Evolutionary conservation across 495 filamentous ascomycete genomes (phyloP).

Genomic region (Xylaria grammica): DNA sequence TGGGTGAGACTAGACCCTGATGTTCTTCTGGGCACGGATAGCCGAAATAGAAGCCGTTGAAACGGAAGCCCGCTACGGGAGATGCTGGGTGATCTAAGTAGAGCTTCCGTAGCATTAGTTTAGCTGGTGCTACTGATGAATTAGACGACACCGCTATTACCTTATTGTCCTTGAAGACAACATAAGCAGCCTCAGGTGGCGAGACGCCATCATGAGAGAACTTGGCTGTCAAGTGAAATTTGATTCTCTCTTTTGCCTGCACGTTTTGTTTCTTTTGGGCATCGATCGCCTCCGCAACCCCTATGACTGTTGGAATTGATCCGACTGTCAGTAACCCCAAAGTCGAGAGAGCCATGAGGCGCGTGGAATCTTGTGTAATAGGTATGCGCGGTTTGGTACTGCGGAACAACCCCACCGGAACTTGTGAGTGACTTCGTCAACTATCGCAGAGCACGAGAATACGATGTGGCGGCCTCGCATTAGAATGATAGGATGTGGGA

Average conservation of each 20-base stretch:
- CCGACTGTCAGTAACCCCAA: constrained; percentile 53
- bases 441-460: neutral
- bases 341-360: constrained; percentile 37
- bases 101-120: constrained; percentile 35
- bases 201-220: constrained; percentile 47
- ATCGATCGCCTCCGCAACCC: constrained; percentile 55
- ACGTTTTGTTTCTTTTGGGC: constrained; percentile 56
- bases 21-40: constrained; percentile 62
- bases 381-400: neutral
- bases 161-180: constrained; percentile 50
- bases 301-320: constrained; percentile 56
- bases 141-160: constrained; percentile 34
- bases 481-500: neutral
- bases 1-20: constrained; percentile 62
- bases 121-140: neutral
- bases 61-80: constrained; percentile 56
- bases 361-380: constrained; percentile 5
- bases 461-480: neutral
- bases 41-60: constrained; percentile 65
- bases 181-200: constrained; percentile 42
- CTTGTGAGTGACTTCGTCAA: constrained; percentile 11
- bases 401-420: constrained; percentile 13
- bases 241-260: constrained; percentile 57
- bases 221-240: constrained; percentile 53
- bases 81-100: constrained; percentile 52